These are phyloP conservation scores for Umbelopsis isabellina DNA, from an alignment of 192 early-diverging fungal genomes.

Conservation along the genomic window DNA sequence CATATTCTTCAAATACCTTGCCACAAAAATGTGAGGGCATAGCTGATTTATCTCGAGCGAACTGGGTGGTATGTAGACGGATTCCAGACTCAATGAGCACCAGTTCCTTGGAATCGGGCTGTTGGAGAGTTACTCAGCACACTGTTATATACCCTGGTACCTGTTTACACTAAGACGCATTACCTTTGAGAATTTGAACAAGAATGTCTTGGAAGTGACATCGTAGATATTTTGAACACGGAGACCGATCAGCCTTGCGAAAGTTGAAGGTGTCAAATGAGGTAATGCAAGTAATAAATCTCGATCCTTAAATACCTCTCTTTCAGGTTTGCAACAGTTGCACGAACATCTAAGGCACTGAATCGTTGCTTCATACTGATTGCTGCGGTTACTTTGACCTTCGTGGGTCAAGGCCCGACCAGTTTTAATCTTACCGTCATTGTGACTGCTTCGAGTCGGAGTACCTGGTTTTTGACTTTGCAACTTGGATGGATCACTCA, in stretches of 20 bases:
- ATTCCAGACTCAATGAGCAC: conserved; percentile 93
- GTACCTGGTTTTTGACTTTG: too few relatives aligned
- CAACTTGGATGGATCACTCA: too few relatives aligned
- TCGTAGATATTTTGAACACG: conserved; percentile 97
- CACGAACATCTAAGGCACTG: conserved; percentile 85
- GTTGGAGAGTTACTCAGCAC: neutral
- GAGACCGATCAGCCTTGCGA: conserved; percentile 70
- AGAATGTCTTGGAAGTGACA: conserved; percentile 84
- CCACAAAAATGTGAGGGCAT: conserved; percentile 86
- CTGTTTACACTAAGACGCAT: neutral
- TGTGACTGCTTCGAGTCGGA: too few relatives aligned
- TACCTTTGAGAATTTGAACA: conserved; percentile 90
- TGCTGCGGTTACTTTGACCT: neutral
- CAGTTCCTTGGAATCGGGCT: conserved; percentile 86
- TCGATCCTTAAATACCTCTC: conserved; percentile 48
- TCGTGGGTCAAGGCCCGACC: too few relatives aligned
- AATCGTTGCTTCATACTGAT: conserved; percentile 84
- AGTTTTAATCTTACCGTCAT: too few relatives aligned
- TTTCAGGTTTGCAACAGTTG: conserved; percentile 74
- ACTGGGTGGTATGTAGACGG: conserved; percentile 91
- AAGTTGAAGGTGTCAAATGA: conserved; percentile 2
- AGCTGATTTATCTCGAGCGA: conserved; percentile 81
- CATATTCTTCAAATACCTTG: conserved; percentile 53
- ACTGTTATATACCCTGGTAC: neutral
- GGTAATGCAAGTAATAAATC: neutral